Evolutionary conservation across 164 flowering plant genomes (phyloP).

Genomic region (Malania oleifera): DNA sequence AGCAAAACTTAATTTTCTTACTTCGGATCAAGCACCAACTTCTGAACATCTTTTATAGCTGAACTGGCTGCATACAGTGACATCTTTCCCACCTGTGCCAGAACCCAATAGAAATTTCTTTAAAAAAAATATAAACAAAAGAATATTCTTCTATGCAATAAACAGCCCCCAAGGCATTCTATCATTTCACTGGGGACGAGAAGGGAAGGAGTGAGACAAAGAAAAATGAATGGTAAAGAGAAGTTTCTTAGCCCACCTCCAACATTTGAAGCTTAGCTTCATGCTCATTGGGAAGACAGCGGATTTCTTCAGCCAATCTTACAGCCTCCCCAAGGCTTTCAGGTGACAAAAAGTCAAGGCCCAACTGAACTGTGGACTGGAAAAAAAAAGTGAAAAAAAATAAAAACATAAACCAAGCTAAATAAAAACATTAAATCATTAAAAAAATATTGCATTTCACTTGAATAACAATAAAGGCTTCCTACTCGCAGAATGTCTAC

Average conservation of each 20-base stretch:
- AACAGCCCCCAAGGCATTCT: too few relatives aligned
- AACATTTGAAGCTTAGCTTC: constrained; percentile 71
- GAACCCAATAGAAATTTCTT: constrained; percentile 6
- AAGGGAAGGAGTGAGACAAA: background rate
- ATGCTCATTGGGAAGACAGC: constrained; percentile 82
- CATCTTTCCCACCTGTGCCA: constrained; percentile 82
- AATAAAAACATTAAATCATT: too few relatives aligned
- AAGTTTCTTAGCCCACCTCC: constrained; percentile 50
- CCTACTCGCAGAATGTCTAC: too few relatives aligned
- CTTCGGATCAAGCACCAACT: constrained; percentile 90
- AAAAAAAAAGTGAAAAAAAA: too few relatives aligned
- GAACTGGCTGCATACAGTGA: constrained; percentile 93
- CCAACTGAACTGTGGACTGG: constrained; percentile 87
- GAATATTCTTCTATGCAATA: background rate
- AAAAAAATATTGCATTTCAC: background rate
- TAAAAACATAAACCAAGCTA: too few relatives aligned
- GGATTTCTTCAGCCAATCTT: constrained; percentile 70
- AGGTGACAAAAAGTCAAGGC: constrained; percentile 86
- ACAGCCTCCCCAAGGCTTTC: constrained; percentile 78
- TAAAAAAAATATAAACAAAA: background rate
- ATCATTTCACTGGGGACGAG: too few relatives aligned
- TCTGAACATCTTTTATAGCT: constrained; percentile 87
- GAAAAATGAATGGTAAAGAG: constrained; percentile 4
- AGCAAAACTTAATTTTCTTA: constrained; percentile 23
- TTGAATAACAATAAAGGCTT: too few relatives aligned